Percentiles rank a stretch among this genome's conserved stretches.
phyloP scores from a whole-genome alignment of 2,329 filamentous ascomycete genomes.

The Calonectria fujianensis region DNA sequence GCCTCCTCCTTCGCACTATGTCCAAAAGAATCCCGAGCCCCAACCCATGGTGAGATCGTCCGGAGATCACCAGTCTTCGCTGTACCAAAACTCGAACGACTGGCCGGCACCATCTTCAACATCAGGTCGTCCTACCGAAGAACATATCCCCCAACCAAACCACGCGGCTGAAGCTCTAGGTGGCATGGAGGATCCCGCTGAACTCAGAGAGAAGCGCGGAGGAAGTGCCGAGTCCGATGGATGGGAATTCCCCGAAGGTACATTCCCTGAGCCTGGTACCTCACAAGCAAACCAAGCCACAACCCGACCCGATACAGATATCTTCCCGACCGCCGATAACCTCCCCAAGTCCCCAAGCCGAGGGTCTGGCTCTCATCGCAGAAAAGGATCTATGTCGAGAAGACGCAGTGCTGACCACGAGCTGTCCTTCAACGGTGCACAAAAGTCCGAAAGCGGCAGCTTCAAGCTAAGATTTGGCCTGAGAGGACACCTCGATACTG shows the following conservation, averaged over 20 bases:
- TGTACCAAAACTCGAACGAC: conserved; percentile 62
- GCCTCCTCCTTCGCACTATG: conserved; percentile 59
- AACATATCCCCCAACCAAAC: conserved; percentile 58
- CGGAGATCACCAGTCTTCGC: conserved; percentile 67
- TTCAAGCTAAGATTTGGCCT: conserved; percentile 97
- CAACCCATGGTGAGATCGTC: conserved; percentile 73
- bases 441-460: conserved; percentile 81
- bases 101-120: conserved; percentile 60
- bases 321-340: conserved; percentile 88
- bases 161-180: conserved; percentile 64
- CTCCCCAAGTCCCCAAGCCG: conserved; percentile 87
- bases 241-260: conserved; percentile 94
- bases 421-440: conserved; percentile 68
- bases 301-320: conserved; percentile 88
- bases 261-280: conserved; percentile 74
- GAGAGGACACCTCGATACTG: conserved; percentile 93
- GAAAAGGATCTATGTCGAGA: conserved; percentile 87
- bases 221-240: conserved; percentile 78
- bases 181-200: conserved; percentile 63
- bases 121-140: conserved; percentile 60
- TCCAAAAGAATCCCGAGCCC: conserved; percentile 61
- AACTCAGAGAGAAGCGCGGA: conserved; percentile 68
- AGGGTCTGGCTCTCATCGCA: conserved; percentile 80
- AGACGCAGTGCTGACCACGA: conserved; percentile 82
- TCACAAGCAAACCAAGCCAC: conserved; percentile 67